phyloP scores from a whole-genome alignment of 2,329 filamentous ascomycete species.

The Sporothrix globosa region DNA sequence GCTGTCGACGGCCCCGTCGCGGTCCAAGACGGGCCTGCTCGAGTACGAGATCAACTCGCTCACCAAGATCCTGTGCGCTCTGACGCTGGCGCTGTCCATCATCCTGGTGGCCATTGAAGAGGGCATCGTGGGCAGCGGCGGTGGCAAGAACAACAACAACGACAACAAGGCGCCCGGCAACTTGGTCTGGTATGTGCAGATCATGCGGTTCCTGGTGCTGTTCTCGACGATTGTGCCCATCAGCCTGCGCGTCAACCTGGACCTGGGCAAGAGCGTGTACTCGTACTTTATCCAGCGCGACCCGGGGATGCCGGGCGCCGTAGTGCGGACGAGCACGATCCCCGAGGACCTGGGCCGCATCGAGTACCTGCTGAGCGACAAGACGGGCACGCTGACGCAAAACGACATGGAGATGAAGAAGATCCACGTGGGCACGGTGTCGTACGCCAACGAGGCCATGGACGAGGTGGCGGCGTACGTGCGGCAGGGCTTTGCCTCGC shows the following conservation, averaged over 20 bases:
- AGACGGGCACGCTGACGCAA: conserved; percentile 96
- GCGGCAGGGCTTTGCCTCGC: conserved; percentile 73
- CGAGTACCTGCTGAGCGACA: conserved; percentile 94
- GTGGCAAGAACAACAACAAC: conserved; percentile 40
- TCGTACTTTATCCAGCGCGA: conserved; percentile 94
- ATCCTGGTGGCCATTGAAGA: conserved; percentile 86
- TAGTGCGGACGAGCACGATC: conserved; percentile 95
- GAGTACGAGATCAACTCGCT: conserved; percentile 97
- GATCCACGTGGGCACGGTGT: conserved; percentile 96
- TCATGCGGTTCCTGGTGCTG: conserved; percentile 95
- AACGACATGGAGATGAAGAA: conserved; percentile 99
- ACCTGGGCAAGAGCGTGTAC: conserved; percentile 96
- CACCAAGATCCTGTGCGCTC: conserved; percentile 90
- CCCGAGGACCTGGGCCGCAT: conserved; percentile 94
- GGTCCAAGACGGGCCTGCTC: conserved; percentile 90
- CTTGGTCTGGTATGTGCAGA: conserved; percentile 88
- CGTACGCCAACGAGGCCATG: conserved; percentile 98
- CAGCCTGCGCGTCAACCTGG: conserved; percentile 91
- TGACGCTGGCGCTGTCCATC: conserved; percentile 84
- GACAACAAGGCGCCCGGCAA: conserved; percentile 58
- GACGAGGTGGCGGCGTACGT: conserved; percentile 91
- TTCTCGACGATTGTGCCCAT: conserved; percentile 99
- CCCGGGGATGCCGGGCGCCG: conserved; percentile 83
- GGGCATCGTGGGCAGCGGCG: conserved; percentile 62
- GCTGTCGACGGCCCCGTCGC: conserved; percentile 85